Evolutionary conservation across 805 yeast genomes (phyloP), one percentile per base, ranked within the genome.

Genomic region (Metschnikowia borealis): DNA sequence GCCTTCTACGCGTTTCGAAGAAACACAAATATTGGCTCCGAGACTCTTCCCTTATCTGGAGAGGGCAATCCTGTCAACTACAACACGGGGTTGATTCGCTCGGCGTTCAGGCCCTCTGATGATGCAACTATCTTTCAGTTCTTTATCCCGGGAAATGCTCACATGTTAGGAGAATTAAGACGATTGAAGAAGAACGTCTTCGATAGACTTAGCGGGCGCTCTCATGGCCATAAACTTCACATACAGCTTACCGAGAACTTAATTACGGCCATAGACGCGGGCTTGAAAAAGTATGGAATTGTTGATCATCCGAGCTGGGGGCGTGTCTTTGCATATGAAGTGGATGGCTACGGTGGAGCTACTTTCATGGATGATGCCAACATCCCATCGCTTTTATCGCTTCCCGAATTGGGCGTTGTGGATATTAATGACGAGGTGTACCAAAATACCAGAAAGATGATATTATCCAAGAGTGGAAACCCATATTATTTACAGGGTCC

Each of bases 321-420:
- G 1, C 73, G 77, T 53, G 96, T 89, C 5, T 87, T 81, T 58
- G 96, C 97, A 0, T 89, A 84, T 60, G 97, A 89, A 64, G 84
- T 89, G 17, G 97, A 90, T 64, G 96, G 96, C 0, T 89, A 78
- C 62, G 96, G 96, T 2, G 75, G 94, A 26, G 55, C 76, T 0
- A 69, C 80, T 21, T 74, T 83, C 54, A 89, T 89, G 96, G 96
- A 89, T 65, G 97, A 89, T 66, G 96, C 96, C 20, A 90, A 90
- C 61, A 74, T 89, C 15, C 97, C 97, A 1, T 87, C 96, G 1
- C 60, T 88, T 33, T 69, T 89, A 38, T 80, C 96, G 1, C 71
- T 90, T 32, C 96, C 96, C 0, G 91, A 87, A 55, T 66, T 87
- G 61, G 95, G 96, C 0, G 86, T 79, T 62, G 57, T 81, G 6